These are phyloP conservation scores for Nicotiana tomentosiformis DNA, from an alignment of 257 asterid species.

Conservation along the genomic window DNA sequence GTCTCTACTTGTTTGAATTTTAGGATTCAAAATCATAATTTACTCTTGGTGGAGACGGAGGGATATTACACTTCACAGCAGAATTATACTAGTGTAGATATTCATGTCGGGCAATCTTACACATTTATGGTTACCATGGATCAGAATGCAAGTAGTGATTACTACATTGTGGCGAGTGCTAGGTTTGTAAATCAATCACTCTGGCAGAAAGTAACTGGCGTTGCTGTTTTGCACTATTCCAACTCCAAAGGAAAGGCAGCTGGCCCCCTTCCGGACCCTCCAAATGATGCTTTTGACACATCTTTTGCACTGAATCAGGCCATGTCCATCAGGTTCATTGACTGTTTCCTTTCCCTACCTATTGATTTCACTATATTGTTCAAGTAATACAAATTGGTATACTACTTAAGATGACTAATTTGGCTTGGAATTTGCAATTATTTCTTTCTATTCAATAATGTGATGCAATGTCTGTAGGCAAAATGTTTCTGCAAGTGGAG, in stretches of 20 bases:
- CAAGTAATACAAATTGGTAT: not conserved
- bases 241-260: conserved; percentile 65
- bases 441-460: not conserved
- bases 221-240: conserved; percentile 76
- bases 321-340: conserved; percentile 62
- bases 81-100: conserved; percentile 70
- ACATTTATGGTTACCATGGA: conserved; percentile 78
- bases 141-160: conserved; percentile 96
- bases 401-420: not conserved
- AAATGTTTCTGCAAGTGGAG: conserved; percentile 88
- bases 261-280: conserved; percentile 94
- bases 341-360: not conserved
- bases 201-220: conserved; percentile 95
- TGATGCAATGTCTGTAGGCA: conserved; percentile 46
- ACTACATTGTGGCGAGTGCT: conserved; percentile 90
- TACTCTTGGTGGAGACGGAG: conserved; percentile 89
- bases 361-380: not conserved
- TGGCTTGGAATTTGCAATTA: not conserved
- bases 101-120: conserved; percentile 92
- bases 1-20: conserved; percentile 81
- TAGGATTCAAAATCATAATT: conserved; percentile 75
- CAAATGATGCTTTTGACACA: conserved; percentile 55
- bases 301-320: conserved; percentile 80
- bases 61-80: conserved; percentile 84
- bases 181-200: conserved; percentile 77